Percentiles rank a stretch among this genome's conserved stretches.
These are phyloP conservation scores for Podospora pseudocomata DNA, from an alignment of 495 filamentous ascomycete species.

Conservation along the genomic window DNA sequence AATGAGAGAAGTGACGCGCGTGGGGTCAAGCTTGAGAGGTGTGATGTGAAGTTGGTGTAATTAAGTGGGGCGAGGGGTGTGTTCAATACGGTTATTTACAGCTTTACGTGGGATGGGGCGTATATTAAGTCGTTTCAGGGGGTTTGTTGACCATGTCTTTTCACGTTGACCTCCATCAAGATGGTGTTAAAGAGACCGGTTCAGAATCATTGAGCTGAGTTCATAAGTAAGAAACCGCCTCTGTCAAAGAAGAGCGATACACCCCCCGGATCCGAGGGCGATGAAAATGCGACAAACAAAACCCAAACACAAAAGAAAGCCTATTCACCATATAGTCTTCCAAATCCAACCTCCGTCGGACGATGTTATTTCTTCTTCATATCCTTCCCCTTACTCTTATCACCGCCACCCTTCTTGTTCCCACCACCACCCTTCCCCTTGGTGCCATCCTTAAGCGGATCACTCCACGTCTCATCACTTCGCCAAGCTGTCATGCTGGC, in stretches of 20 bases:
- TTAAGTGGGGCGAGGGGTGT: background rate
- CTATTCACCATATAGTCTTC: background rate
- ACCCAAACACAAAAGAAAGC: background rate
- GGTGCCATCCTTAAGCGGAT: background rate
- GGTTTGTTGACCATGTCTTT: background rate
- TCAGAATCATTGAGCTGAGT: background rate
- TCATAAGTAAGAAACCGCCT: background rate
- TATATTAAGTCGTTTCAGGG: background rate
- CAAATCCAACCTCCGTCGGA: background rate
- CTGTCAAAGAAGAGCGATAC: background rate
- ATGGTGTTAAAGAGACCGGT: too few relatives aligned
- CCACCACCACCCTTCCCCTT: background rate
- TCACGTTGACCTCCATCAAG: too few relatives aligned
- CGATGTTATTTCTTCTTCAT: background rate
- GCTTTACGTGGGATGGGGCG: background rate
- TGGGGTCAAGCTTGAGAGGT: background rate
- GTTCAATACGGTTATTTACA: background rate
- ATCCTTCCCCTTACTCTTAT: background rate
- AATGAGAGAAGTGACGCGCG: background rate
- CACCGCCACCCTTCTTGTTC: background rate
- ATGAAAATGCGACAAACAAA: background rate
- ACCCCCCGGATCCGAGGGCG: background rate
- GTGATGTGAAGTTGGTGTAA: background rate
- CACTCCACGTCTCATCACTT: background rate
- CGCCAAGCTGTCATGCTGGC: slow-evolving; percentile 1